Evolutionary conservation across 495 filamentous ascomycete species (phyloP), one percentile per base, ranked within the genome.

Genomic region (Neurospora cerealis): DNA sequence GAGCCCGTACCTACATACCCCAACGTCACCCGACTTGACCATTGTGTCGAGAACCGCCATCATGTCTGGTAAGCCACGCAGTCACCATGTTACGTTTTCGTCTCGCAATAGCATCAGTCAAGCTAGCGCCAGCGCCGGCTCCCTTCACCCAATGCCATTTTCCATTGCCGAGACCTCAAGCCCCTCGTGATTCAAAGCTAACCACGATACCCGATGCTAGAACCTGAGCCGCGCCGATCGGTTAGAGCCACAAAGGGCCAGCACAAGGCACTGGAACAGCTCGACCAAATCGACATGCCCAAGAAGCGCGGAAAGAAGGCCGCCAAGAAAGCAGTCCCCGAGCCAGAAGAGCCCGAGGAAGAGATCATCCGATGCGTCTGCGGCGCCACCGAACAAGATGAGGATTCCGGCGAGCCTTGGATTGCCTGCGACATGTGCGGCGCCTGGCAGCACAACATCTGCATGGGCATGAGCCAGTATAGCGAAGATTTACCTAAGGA

Each of bases 361-460:
- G 83, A 87, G 54, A 88, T 95, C 77, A 96, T 98, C 73, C 90
- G 96, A 73, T 99, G 96, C 81, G 92, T 97, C 71, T 99, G 96
- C 79, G 95, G 96, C 75, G 91, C 93, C 73, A 90, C 89, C 70
- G 91, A 93, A 75, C 93, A 96, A 76, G 92, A 95, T 74, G 93
- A 92, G 77, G 89, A 93, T 74, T 90, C 93, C 69, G 88, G 91
- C 42, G 89, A 94, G 77, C 94, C 96, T 80, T 90, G 89, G 89
- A 96, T 98, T 78, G 91, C 92, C 77, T 99, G 96, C 83, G 96
- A 99, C 78, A 87, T 85, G 41, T 99, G 96, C 78, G 88, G 89
- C 37, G 94, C 91, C 69, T 99, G 96, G 96, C 96, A 99, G 81
- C 96, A 99, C 80, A 97, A 96, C 78, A 89, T 94, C 75, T 99